These are phyloP conservation scores for Eimeria praecox DNA, from an alignment of 169 alveolate genomes.

Conservation along the genomic window DNA sequence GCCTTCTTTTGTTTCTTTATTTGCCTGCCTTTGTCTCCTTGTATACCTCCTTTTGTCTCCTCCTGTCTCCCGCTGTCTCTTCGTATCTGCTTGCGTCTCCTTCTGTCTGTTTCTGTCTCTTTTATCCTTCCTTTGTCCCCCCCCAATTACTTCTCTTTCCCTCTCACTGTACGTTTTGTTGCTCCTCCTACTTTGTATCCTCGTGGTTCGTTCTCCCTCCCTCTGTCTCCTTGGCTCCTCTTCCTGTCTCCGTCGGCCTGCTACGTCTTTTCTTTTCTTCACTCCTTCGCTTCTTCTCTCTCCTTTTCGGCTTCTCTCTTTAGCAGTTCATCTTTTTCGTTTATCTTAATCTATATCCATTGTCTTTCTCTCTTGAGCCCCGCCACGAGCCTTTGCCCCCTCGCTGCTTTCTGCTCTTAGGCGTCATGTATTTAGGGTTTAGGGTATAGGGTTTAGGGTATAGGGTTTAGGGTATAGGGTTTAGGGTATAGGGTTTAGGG, in stretches of 20 bases:
- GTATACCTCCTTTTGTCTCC: background rate
- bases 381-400: too few relatives aligned
- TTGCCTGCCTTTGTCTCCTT: background rate
- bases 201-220: background rate
- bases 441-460: background rate
- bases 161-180: background rate
- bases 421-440: background rate
- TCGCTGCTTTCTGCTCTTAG: too few relatives aligned
- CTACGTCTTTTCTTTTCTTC: too few relatives aligned
- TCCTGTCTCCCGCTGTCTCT: background rate
- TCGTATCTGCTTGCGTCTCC: background rate
- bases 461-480: constrained; percentile 10
- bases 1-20: background rate
- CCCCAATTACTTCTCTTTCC: too few relatives aligned
- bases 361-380: background rate
- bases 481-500: constrained; percentile 42
- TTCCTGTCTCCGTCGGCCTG: too few relatives aligned
- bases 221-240: too few relatives aligned
- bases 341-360: background rate
- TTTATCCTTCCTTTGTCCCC: background rate
- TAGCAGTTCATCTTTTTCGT: background rate
- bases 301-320: background rate
- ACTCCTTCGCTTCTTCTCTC: too few relatives aligned
- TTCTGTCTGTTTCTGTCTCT: background rate
- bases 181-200: background rate